These are phyloP conservation scores for Pythium graminicola DNA, from an alignment of 352 stramenopile genomes.

Conservation along the genomic window DNA sequence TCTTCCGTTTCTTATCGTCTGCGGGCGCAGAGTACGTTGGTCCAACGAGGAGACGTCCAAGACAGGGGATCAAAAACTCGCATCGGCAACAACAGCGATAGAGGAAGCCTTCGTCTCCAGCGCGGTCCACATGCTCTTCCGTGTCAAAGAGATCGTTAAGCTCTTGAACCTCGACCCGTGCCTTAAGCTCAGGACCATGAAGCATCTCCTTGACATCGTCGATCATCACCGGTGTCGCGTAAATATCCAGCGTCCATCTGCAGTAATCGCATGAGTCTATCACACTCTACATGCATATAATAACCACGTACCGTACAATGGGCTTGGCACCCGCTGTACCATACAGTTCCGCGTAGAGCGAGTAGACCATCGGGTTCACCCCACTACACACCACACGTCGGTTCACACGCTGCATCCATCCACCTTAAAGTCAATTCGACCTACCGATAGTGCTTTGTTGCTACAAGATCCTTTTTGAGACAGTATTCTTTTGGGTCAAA, in stretches of 20 bases:
- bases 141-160: slow-evolving; percentile 53
- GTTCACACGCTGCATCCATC: too few species aligned
- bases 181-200: slow-evolving; percentile 50
- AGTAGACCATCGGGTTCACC: slow-evolving; percentile 74
- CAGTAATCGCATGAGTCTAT: neutral
- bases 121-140: slow-evolving; percentile 20
- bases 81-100: slow-evolving; percentile 73
- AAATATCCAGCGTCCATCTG: slow-evolving; percentile 71
- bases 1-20: slow-evolving; percentile 27
- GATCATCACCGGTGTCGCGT: slow-evolving; percentile 67
- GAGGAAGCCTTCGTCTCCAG: slow-evolving; percentile 38
- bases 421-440: neutral
- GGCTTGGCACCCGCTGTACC: slow-evolving; percentile 54
- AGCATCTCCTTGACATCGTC: slow-evolving; percentile 74
- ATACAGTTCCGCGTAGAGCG: slow-evolving; percentile 71
- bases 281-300: neutral
- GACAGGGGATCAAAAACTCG: slow-evolving; percentile 65
- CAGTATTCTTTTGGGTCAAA: slow-evolving; percentile 69
- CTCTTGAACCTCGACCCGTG: slow-evolving; percentile 51
- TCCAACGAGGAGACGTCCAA: slow-evolving; percentile 54
- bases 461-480: slow-evolving; percentile 45
- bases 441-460: slow-evolving; percentile 66
- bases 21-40: slow-evolving; percentile 53
- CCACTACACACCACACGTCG: slow-evolving; percentile 30
- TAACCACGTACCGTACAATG: slow-evolving; percentile 33